Percentiles rank a stretch among this genome's conserved stretches.
Conservation (phyloP, 768 basidiomycete genomes). For the Pleurotus tuoliensis region DNA sequence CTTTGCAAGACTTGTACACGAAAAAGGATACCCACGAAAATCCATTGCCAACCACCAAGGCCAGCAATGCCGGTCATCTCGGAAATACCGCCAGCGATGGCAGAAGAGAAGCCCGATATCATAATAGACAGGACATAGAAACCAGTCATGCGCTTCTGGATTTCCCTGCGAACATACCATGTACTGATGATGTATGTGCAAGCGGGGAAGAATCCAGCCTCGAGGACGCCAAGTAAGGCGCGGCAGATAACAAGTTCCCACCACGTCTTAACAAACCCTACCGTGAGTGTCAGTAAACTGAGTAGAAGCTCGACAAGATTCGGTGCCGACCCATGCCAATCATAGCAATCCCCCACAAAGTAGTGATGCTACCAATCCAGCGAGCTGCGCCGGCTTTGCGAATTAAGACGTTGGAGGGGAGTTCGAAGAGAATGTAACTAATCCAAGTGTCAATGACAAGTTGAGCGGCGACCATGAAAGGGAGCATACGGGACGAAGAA, state of each 20-base stretch:
- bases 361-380: conserved; percentile 36
- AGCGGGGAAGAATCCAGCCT: conserved; percentile 64
- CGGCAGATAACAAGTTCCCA: conserved; percentile 35
- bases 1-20: not conserved
- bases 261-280: conserved; percentile 38
- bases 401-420: conserved; percentile 41
- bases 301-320: not conserved
- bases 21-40: conserved; percentile 24
- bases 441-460: not conserved
- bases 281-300: not conserved
- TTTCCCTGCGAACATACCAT: conserved; percentile 21
- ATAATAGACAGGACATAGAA: conserved; percentile 20
- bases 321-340: conserved; percentile 29
- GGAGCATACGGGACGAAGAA: conserved; percentile 44
- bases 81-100: conserved; percentile 18
- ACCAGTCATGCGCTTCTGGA: conserved; percentile 19
- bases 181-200: conserved; percentile 18
- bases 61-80: conserved; percentile 19
- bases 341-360: conserved; percentile 41
- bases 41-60: conserved; percentile 34
- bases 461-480: conserved; percentile 23
- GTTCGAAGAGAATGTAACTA: conserved; percentile 27
- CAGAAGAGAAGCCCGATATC: conserved; percentile 22
- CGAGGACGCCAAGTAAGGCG: conserved; percentile 62
- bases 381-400: conserved; percentile 39